Evolutionary conservation across 2,329 filamentous ascomycete species (phyloP), one percentile per base, ranked within the genome.

Genomic region (Fusarium aywerte): DNA sequence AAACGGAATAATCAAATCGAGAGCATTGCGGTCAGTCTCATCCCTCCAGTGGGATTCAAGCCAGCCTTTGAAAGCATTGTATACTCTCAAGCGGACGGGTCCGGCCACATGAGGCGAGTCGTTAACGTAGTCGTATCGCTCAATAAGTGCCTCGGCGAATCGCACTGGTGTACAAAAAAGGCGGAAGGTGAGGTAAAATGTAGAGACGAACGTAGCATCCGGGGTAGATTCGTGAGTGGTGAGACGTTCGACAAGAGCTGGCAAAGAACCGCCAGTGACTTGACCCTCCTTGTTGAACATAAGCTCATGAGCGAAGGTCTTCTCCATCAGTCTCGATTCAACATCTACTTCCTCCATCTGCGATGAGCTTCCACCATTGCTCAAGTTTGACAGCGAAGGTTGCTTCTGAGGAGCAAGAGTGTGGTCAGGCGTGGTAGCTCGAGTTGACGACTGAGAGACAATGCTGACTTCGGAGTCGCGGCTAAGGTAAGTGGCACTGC

Each of bases 61-160:
- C 96, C 96, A 99, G 39, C 92, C 92, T 79, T 99, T 99, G 84
- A 99, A 93, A 57, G 93, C 90, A 76, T 99, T 98, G 82, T 96
- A 98, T 2, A 98, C 93, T 50, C 96, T 89, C 45, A 99, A 82
- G 49, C 94, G 89, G 21, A 98, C 95, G 0, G 95, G 92, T 4
- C 85, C 87, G 21, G 93, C 89, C 65, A 94, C 80, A 59, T 89
- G 86, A 21, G 89, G 87, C 45, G 90, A 91, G 61, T 96, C 91
- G 13, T 88, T 91, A 35, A 97, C 91, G 71, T 97, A 97, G 60
- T 97, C 92, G 77, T 97, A 99, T 29, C 96, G 90, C 58, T 96
- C 91, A 52, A 96, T 90, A n/a, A 99, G 84, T 5, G 90, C 87
- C 75, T 93, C 87, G 0, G 94, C 91, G 64, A 99, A 87, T 62